Conservation (phyloP, 1,284 basidiomycete species). For the Apiotrichum domesticum region DNA sequence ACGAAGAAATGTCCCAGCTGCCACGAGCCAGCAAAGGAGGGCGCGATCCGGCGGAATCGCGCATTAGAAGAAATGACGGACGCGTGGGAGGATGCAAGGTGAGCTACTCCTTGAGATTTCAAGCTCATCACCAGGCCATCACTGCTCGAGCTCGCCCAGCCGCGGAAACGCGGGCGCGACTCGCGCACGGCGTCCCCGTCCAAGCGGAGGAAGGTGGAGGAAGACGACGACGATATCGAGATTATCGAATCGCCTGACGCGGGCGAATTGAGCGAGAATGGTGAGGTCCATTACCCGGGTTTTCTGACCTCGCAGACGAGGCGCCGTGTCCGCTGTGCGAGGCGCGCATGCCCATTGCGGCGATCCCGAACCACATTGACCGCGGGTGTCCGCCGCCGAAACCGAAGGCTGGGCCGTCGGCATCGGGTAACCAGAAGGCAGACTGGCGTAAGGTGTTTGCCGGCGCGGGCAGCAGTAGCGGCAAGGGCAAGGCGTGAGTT, state of each 20-base stretch:
- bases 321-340: slow-evolving; percentile 40
- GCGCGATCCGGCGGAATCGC: slow-evolving; percentile 37
- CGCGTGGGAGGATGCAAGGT: slow-evolving; percentile 42
- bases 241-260: slow-evolving; percentile 14
- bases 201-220: slow-evolving; percentile 6
- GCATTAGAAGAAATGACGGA: slow-evolving; percentile 43
- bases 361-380: slow-evolving; percentile 41
- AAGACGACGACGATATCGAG: slow-evolving; percentile 7
- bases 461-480: slow-evolving; percentile 22
- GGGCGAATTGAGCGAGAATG: slow-evolving; percentile 31
- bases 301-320: slow-evolving; percentile 25
- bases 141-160: slow-evolving; percentile 7
- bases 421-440: slow-evolving; percentile 34
- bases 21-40: slow-evolving; percentile 32
- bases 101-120: not conserved
- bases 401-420: slow-evolving; percentile 7
- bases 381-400: slow-evolving; percentile 40
- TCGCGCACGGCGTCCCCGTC: not conserved
- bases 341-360: slow-evolving; percentile 29
- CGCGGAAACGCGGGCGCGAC: slow-evolving; percentile 6
- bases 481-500: slow-evolving; percentile 17
- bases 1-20: slow-evolving; percentile 34
- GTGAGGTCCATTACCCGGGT: slow-evolving; percentile 12
- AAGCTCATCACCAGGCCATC: slow-evolving; percentile 16
- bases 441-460: slow-evolving; percentile 45